Evolutionary conservation across 2,329 filamentous ascomycete species (phyloP).

Genomic region (Epichloe aotearoae): DNA sequence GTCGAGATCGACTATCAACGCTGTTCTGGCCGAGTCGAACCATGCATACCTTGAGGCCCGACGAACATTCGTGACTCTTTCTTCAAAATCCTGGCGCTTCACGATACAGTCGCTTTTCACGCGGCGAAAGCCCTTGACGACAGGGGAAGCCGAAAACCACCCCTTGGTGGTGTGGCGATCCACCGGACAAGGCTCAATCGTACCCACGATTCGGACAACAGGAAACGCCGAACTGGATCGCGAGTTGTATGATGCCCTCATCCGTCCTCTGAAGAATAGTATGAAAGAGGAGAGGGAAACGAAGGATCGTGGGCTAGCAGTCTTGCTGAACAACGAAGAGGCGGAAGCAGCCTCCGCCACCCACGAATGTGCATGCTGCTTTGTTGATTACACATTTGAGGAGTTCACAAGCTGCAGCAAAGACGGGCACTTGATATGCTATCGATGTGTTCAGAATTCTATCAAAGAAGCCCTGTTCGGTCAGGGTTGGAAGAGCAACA

Average conservation of each 20-base stretch:
- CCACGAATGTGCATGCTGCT: conserved; percentile 71
- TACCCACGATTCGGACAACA: conserved; percentile 52
- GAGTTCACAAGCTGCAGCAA: conserved; percentile 59
- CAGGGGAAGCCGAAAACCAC: conserved; percentile 43
- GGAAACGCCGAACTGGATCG: conserved; percentile 50
- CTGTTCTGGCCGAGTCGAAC: conserved; percentile 69
- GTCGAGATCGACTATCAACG: conserved; percentile 59
- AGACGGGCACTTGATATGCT: conserved; percentile 61
- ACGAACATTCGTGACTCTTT: conserved; percentile 53
- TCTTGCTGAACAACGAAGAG: conserved; percentile 42
- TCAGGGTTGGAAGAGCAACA: conserved; percentile 76
- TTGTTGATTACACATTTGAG: conserved; percentile 56
- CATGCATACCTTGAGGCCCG: conserved; percentile 63
- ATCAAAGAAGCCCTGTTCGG: conserved; percentile 84
- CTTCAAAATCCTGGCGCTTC: conserved; percentile 65
- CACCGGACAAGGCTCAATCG: conserved; percentile 38
- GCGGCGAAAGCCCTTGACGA: conserved; percentile 43
- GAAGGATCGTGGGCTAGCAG: conserved; percentile 39
- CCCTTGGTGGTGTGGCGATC: conserved; percentile 50
- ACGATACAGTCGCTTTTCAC: conserved; percentile 59
- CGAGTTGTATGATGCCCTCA: conserved; percentile 45
- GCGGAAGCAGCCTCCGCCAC: conserved; percentile 42
- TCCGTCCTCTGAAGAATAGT: conserved; percentile 37
- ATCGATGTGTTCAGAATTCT: conserved; percentile 69
- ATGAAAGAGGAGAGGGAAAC: conserved; percentile 30